Base-by-base conservation (phyloP, 108 stramenopile species). In the Cyclotella sp. region DNA sequence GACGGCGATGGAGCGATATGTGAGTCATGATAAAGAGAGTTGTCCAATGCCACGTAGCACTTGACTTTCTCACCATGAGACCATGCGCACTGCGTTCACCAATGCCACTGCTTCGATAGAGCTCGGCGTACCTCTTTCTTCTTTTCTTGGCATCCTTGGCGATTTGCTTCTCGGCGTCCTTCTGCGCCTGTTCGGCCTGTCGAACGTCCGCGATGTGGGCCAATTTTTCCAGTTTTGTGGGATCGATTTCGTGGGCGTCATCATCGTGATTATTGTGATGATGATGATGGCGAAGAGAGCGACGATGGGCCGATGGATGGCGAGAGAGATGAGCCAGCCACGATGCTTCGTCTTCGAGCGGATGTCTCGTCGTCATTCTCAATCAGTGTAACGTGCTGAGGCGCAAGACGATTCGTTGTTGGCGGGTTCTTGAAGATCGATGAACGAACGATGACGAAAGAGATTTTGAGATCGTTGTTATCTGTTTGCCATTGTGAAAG, bases 51-150 rank as follows among this genome's bases (percentile, higher is more conserved):
- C 26, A 29, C n/a, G n/a, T n/a, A n/a, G n/a, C n/a, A n/a, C n/a
- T n/a, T n/a, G n/a, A n/a, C 7, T n/a, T 30, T 52, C 75, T 49
- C 19, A 76, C 75, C 78, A 79, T 79, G 12, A 79, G 26, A 45
- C 78, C 78, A 53, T 79, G 78, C 13, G 67, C 78, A 34, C 66
- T 79, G 57, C 41, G 27, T 34, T 59, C 53, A 7, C 27, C 78
- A 72, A 88, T 85, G 27, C 87, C 89, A 16, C 85, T 73, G 66
- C 86, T 66, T 12, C 70, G 34, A 63, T 78, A 86, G 1, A 89
- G 44, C 22, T 84, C 78, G n/a, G 73, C 66, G 29, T 78, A 58
- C 51, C 72, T 52, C 58, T 84, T 78, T 30, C 68, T 65, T 6
- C 85, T 81, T 52, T 79, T 75, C 73, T 81, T 72, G 21, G 55